Percentiles rank a stretch among this genome's conserved stretches.
phyloP scores from a whole-genome alignment of 202 grass and related monocot genomes.

The Brachypodium distachyon region DNA sequence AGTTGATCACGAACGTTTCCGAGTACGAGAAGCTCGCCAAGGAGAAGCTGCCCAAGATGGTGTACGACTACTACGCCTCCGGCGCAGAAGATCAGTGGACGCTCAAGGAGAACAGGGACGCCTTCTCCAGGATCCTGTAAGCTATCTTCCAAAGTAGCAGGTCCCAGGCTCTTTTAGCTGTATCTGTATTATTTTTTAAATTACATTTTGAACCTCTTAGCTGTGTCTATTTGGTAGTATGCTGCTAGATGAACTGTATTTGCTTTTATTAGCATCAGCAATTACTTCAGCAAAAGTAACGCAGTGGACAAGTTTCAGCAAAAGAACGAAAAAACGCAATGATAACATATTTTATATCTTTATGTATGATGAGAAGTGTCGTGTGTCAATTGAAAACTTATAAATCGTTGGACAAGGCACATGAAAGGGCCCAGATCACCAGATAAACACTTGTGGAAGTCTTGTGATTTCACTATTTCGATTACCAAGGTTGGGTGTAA shows the following conservation, averaged over 20 bases:
- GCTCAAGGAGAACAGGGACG: slow-evolving; percentile 80
- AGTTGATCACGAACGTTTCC: slow-evolving; percentile 72
- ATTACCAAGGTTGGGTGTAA: background rate
- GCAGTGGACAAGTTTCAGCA: background rate
- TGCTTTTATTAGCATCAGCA: slow-evolving; percentile 28
- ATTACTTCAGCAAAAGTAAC: background rate
- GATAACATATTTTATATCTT: background rate
- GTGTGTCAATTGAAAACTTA: background rate
- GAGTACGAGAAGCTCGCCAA: slow-evolving; percentile 76
- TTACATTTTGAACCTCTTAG: background rate
- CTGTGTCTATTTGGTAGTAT: slow-evolving; percentile 9
- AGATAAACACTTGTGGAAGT: background rate
- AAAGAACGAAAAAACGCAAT: background rate
- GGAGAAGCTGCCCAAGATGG: slow-evolving; percentile 83
- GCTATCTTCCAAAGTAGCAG: slow-evolving; percentile 36
- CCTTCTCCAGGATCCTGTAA: slow-evolving; percentile 96
- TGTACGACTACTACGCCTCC: slow-evolving; percentile 88
- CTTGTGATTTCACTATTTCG: background rate
- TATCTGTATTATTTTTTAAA: background rate
- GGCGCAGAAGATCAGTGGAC: slow-evolving; percentile 95
- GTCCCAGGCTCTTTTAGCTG: background rate
- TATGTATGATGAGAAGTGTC: background rate
- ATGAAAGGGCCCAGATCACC: background rate
- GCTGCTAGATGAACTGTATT: slow-evolving; percentile 15
- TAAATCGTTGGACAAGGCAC: background rate